Evolutionary conservation across 129 eudicot species (phyloP).

Genomic region (Dittrichia graveolens): DNA sequence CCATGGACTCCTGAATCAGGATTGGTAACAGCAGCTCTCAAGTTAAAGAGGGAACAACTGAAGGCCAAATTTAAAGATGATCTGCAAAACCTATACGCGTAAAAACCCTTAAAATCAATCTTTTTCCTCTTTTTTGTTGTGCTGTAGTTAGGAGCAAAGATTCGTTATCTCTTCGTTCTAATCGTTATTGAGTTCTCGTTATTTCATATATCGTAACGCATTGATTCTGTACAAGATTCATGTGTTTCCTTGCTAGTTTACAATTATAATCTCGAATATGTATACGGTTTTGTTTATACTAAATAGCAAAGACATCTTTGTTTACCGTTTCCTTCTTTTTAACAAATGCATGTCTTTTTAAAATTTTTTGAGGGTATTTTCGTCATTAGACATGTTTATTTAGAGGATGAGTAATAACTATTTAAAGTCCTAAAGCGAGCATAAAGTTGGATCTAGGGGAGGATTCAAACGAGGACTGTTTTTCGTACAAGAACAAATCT

Average conservation of each 20-base stretch:
- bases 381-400: no score
- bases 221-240: slow-evolving; percentile 16
- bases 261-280: neutral
- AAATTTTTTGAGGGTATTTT: no score
- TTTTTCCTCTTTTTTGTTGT: neutral
- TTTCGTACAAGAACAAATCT: no score
- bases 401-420: no score
- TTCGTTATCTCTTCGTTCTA: neutral
- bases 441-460: no score
- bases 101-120: slow-evolving; percentile 25
- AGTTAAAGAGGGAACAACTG: slow-evolving; percentile 83
- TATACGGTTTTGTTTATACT: no score
- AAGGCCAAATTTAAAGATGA: slow-evolving; percentile 74
- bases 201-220: slow-evolving; percentile 1
- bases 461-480: no score
- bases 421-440: no score
- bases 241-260: slow-evolving; percentile 19
- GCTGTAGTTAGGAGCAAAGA: slow-evolving; percentile 15
- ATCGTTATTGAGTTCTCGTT: slow-evolving; percentile 20
- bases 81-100: slow-evolving; percentile 58
- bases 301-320: no score
- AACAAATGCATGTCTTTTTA: no score
- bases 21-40: slow-evolving; percentile 89
- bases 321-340: no score
- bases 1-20: slow-evolving; percentile 98